These are phyloP conservation scores for Phytophthora meadii DNA, from an alignment of 352 stramenopile species.

Conservation along the genomic window DNA sequence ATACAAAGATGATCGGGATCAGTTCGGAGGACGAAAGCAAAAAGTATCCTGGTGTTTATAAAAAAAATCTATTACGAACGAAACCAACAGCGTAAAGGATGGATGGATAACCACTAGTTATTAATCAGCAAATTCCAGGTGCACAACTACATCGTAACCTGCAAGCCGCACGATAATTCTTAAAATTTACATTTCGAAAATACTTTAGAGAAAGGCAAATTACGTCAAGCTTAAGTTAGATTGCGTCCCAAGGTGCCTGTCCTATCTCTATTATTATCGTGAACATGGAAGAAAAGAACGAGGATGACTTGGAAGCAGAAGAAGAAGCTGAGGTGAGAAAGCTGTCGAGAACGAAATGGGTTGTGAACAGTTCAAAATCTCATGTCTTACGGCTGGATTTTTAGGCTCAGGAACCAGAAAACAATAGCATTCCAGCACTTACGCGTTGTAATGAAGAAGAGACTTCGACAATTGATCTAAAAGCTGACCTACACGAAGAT, in stretches of 20 bases:
- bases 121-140: no score
- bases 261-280: slow-evolving; percentile 27
- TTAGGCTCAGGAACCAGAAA: slow-evolving; percentile 3
- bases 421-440: background rate
- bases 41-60: no score
- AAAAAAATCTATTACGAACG: no score
- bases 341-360: no score
- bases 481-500: background rate
- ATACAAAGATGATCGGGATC: background rate
- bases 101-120: no score
- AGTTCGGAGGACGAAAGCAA: no score
- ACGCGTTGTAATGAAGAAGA: background rate
- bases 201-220: background rate
- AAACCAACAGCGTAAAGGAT: no score
- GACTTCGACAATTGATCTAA: background rate
- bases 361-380: background rate
- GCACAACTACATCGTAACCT: no score
- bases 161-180: no score
- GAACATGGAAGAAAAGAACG: slow-evolving; percentile 7
- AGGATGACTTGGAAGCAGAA: slow-evolving; percentile 15
- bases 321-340: background rate
- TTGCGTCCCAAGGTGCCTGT: background rate
- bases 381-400: background rate
- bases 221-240: background rate
- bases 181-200: no score